Conservation (phyloP, 2,329 filamentous ascomycete genomes). For the Incumbomyces delicatus region DNA sequence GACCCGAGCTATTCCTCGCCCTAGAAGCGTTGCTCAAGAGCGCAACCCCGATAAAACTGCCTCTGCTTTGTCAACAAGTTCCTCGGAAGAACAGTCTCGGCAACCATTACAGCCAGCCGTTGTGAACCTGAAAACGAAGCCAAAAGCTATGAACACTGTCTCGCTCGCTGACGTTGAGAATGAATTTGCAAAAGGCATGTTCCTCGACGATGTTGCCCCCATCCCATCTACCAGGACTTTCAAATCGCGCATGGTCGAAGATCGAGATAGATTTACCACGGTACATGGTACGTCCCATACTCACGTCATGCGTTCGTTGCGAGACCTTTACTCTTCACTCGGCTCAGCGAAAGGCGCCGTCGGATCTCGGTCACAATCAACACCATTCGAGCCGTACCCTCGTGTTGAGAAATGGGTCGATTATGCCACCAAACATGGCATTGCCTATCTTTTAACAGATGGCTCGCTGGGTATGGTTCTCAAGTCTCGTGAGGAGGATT, state of each 20-base stretch:
- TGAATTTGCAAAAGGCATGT: constrained; percentile 7
- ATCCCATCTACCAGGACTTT: constrained; percentile 1
- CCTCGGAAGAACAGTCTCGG: constrained; percentile 3
- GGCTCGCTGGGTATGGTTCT: constrained; percentile 42
- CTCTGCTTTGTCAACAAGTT: background rate
- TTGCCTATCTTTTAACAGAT: constrained; percentile 43
- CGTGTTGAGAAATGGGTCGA: constrained; percentile 46
- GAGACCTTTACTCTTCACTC: constrained; percentile 7
- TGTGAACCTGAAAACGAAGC: background rate
- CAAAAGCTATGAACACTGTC: background rate
- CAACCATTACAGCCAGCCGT: background rate
- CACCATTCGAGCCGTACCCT: constrained; percentile 23
- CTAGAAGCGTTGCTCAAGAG: background rate
- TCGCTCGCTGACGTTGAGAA: constrained; percentile 7
- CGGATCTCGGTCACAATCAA: background rate
- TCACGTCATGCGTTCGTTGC: constrained; percentile 7
- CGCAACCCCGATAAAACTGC: background rate
- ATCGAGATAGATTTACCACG: background rate
- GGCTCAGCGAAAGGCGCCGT: background rate
- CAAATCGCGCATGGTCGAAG: constrained; percentile 5
- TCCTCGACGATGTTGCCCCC: background rate
- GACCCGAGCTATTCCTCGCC: background rate
- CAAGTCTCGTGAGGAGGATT: constrained; percentile 32
- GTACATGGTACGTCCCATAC: constrained; percentile 5
- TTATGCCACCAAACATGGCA: constrained; percentile 43